Evolutionary conservation across 1,139 yeast species (phyloP).

Genomic region (Yamadazyma jaroonii): DNA sequence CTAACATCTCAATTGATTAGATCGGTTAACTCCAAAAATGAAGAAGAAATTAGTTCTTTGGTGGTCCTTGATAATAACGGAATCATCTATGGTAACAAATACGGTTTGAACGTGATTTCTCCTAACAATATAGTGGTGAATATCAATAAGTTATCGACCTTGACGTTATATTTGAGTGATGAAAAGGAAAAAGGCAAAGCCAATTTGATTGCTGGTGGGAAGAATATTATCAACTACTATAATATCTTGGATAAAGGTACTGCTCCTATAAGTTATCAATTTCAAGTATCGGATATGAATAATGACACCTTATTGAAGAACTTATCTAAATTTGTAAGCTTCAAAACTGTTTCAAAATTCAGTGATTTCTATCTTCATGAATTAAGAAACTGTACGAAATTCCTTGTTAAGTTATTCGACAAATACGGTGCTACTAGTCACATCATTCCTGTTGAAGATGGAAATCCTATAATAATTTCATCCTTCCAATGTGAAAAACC

Average conservation of each 20-base stretch:
- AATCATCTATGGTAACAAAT: conserved; percentile 12
- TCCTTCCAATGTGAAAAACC: conserved; percentile 42
- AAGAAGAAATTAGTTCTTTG: conserved; percentile 13
- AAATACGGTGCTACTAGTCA: conserved; percentile 73
- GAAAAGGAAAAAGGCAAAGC: conserved; percentile 2
- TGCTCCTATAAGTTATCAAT: neutral
- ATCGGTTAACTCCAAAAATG: conserved; percentile 39
- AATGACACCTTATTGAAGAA: conserved; percentile 62
- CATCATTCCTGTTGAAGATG: conserved; percentile 67
- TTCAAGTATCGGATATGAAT: conserved; percentile 12
- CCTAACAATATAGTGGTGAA: conserved; percentile 4
- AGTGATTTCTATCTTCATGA: conserved; percentile 70
- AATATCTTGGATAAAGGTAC: neutral
- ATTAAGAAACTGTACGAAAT: conserved; percentile 84
- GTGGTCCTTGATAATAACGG: conserved; percentile 9
- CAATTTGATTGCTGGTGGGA: conserved; percentile 39
- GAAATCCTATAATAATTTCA: conserved; percentile 83
- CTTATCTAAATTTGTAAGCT: conserved; percentile 61
- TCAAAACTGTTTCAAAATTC: conserved; percentile 72
- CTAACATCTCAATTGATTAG: conserved; percentile 72
- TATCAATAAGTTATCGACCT: conserved; percentile 8
- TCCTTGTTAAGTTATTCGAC: conserved; percentile 58
- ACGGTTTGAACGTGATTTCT: conserved; percentile 11
- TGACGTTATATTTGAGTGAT: conserved; percentile 7
- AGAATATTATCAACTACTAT: conserved; percentile 17